Percentiles rank a stretch among this genome's conserved stretches.
Conservation (phyloP, 768 basidiomycete genomes). For the Leucosporidium creatinivorum region DNA sequence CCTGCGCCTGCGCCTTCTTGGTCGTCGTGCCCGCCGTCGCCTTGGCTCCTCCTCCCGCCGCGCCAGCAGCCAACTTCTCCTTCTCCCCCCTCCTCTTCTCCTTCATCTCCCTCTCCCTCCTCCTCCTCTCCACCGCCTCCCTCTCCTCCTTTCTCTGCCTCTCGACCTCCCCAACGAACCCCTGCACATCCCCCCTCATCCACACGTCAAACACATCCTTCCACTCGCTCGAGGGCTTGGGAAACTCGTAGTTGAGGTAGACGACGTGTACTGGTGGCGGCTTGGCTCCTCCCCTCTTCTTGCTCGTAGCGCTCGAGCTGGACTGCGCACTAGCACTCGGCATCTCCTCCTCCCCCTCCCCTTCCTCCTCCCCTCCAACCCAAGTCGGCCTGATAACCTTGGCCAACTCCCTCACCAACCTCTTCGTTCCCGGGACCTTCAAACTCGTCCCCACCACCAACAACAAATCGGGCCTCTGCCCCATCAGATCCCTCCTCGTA, state of each 20-base stretch:
- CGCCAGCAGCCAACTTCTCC: not conserved
- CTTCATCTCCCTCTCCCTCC: not conserved
- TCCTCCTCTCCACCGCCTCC: conserved; percentile 34
- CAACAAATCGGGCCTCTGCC: conserved; percentile 65
- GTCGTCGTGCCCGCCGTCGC: not conserved
- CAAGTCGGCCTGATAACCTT: conserved; percentile 48
- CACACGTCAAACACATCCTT: conserved; percentile 83
- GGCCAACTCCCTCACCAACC: conserved; percentile 67
- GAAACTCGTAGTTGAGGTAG: conserved; percentile 81
- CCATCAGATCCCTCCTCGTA: conserved; percentile 69
- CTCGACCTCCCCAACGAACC: conserved; percentile 58
- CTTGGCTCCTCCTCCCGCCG: not conserved
- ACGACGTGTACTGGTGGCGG: conserved; percentile 55
- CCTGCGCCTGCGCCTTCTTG: not conserved
- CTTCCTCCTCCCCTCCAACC: conserved; percentile 34
- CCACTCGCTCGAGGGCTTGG: conserved; percentile 76
- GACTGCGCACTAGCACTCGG: conserved; percentile 6
- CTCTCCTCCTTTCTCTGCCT: conserved; percentile 50
- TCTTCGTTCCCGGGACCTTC: conserved; percentile 80
- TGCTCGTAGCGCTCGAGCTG: conserved; percentile 7
- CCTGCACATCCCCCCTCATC: conserved; percentile 80
- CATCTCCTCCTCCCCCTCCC: conserved; percentile 19
- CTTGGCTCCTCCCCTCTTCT: conserved; percentile 27
- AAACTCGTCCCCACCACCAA: conserved; percentile 86
- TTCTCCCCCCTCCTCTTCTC: not conserved